Conservation (phyloP, 1,284 basidiomycete genomes). For the Malassezia vespertilionis region DNA sequence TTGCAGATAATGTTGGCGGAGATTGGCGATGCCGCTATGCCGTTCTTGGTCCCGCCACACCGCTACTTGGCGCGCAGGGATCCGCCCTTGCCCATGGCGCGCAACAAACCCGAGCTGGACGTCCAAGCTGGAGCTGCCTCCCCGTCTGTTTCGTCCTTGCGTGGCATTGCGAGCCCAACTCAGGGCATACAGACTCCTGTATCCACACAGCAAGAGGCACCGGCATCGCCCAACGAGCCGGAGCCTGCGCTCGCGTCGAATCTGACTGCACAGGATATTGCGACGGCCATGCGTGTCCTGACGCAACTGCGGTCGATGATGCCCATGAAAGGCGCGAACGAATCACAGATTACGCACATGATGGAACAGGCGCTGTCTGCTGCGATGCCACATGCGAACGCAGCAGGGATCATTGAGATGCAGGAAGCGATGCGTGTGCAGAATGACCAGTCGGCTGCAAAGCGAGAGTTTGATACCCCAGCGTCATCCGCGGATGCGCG, state of each 20-base stretch:
- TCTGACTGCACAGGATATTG: constrained; percentile 12
- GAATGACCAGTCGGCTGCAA: neutral
- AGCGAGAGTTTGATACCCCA: neutral
- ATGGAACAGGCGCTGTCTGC: constrained; percentile 16
- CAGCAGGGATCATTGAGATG: constrained; percentile 8
- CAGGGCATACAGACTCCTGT: no score
- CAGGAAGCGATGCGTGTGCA: constrained; percentile 6
- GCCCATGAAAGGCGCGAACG: neutral
- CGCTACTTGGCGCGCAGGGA: no score
- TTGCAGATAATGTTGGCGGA: constrained; percentile 46
- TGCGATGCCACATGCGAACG: constrained; percentile 18
- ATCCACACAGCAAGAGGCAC: no score
- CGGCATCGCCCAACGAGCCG: neutral
- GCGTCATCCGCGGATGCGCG: neutral
- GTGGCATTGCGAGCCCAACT: no score
- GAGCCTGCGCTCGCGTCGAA: neutral
- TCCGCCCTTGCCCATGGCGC: neutral
- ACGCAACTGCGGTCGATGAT: constrained; percentile 15
- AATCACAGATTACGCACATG: constrained; percentile 15
- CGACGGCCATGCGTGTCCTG: constrained; percentile 11
- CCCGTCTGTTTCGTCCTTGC: neutral
- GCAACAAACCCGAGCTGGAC: neutral
- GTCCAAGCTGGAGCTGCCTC: neutral
- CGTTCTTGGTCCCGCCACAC: constrained; percentile 43
- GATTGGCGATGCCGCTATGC: constrained; percentile 38